Evolutionary conservation across 208 protist species (phyloP).

Genomic region (Trypanosoma vivax): DNA sequence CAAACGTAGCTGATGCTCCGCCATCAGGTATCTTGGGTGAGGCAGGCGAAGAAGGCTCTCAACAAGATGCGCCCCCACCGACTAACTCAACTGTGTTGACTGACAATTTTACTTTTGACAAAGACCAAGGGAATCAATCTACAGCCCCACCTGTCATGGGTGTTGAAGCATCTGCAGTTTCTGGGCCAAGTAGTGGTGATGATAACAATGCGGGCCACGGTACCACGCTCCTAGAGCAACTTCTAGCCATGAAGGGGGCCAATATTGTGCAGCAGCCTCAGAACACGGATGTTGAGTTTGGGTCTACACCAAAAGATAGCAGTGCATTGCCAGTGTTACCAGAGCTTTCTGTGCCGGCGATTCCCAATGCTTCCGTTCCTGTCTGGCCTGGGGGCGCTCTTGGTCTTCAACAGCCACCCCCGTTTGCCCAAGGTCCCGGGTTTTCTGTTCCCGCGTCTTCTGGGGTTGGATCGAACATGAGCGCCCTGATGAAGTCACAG

Average conservation of each 20-base stretch:
- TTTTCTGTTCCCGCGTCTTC: too few relatives aligned
- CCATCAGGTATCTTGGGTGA: neutral
- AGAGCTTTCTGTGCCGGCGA: too few relatives aligned
- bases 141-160: neutral
- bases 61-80: neutral
- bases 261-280: neutral
- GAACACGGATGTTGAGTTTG: neutral
- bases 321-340: too few relatives aligned
- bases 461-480: too few relatives aligned
- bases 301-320: too few relatives aligned
- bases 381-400: neutral
- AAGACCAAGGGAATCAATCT: neutral
- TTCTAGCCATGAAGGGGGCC: slow-evolving; percentile 51
- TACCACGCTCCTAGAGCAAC: slow-evolving; percentile 51
- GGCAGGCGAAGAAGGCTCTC: neutral
- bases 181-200: neutral
- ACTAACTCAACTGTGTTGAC: slow-evolving; percentile 9
- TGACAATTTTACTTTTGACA: slow-evolving; percentile 24
- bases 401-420: neutral
- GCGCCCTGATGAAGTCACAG: slow-evolving; percentile 10
- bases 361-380: neutral
- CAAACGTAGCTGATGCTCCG: neutral
- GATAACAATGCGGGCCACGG: slow-evolving; percentile 12
- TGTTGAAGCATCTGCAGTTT: neutral
- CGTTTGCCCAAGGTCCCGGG: too few relatives aligned